Conservation (phyloP, 805 yeast genomes). For the Torulaspora microellipsoides region DNA sequence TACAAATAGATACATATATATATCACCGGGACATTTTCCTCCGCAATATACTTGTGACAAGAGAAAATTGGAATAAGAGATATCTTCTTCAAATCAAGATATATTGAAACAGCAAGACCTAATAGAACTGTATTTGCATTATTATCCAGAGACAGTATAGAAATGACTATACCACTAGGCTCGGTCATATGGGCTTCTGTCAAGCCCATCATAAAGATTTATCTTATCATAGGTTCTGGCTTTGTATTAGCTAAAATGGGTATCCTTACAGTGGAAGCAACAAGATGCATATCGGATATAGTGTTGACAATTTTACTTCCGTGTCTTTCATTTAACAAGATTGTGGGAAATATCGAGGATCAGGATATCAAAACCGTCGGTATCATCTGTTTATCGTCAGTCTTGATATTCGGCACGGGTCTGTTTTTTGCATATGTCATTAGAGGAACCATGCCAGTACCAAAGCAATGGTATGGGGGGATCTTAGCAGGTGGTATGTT, state of each 20-base stretch:
- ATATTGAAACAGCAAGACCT: too few relatives aligned
- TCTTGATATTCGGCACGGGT: conserved; percentile 50
- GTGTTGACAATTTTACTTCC: conserved; percentile 63
- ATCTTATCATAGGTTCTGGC: conserved; percentile 66
- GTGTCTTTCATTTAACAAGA: conserved; percentile 56
- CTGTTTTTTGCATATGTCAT: conserved; percentile 40
- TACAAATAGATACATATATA: too few relatives aligned
- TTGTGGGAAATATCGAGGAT: conserved; percentile 56
- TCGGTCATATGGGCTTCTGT: conserved; percentile 47
- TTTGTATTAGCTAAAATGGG: conserved; percentile 53
- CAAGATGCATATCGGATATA: conserved; percentile 58
- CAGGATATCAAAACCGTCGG: conserved; percentile 67
- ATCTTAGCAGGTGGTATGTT: conserved; percentile 63
- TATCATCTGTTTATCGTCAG: conserved; percentile 50
- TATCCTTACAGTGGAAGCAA: conserved; percentile 57
- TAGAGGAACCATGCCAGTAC: conserved; percentile 40
- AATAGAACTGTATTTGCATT: too few relatives aligned
- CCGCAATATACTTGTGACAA: too few relatives aligned
- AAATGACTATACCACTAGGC: conserved; percentile 30
- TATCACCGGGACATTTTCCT: too few relatives aligned
- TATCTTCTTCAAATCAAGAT: too few relatives aligned
- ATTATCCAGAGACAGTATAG: background rate
- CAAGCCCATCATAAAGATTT: conserved; percentile 72
- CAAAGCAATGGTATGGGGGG: conserved; percentile 69
- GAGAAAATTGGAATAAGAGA: too few relatives aligned